These are phyloP conservation scores for Sugiyamaella floridensis DNA, from an alignment of 805 yeast species.

Conservation along the genomic window DNA sequence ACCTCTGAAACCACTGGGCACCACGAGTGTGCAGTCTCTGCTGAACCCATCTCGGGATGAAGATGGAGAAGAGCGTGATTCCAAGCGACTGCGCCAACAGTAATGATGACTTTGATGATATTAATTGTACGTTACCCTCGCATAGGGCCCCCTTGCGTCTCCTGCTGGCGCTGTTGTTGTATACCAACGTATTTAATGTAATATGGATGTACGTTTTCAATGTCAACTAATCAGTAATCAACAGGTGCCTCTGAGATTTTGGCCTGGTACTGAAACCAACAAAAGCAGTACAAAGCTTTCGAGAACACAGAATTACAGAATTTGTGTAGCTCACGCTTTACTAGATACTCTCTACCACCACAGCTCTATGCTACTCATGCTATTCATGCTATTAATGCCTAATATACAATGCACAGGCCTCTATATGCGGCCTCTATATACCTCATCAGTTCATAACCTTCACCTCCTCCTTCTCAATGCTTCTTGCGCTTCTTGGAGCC, in stretches of 20 bases:
- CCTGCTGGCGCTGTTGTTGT: no score
- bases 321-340: no score
- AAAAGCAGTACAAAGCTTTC: no score
- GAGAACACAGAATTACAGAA: no score
- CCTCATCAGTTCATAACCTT: background rate
- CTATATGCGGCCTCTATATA: no score
- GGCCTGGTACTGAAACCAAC: no score
- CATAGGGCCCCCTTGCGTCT: no score
- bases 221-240: no score
- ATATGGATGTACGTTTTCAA: no score
- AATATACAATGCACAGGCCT: background rate
- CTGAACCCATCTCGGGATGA: constrained; percentile 14
- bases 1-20: background rate
- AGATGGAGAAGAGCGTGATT: constrained; percentile 6
- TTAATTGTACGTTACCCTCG: background rate
- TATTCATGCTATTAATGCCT: background rate
- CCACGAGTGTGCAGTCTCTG: constrained; percentile 17
- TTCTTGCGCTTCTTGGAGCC: constrained; percentile 6
- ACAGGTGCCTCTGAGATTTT: no score
- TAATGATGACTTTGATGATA: background rate
- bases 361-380: no score
- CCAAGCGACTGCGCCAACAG: constrained; percentile 5
- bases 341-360: no score
- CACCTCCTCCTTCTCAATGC: background rate
- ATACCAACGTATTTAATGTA: background rate